Percentiles rank a stretch among this genome's conserved stretches.
Conservation (phyloP, 306 rosid species). For the Citrullus amarus region DNA sequence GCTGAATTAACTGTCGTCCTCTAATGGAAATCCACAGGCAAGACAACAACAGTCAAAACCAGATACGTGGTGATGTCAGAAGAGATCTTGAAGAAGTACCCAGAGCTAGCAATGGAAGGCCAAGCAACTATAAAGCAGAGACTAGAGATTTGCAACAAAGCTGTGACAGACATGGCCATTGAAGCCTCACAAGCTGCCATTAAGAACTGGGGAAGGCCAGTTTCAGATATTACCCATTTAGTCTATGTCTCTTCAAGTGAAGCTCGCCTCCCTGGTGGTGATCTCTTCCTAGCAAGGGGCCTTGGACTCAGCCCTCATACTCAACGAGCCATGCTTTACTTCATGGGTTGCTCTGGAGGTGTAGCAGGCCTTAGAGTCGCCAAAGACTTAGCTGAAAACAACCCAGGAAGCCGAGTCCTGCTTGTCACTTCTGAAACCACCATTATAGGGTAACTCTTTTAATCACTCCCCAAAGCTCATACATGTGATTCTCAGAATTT, state of each 20-base stretch:
- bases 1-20: not conserved
- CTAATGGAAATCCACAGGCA: constrained; percentile 39
- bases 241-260: constrained; percentile 91
- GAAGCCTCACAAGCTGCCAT: constrained; percentile 76
- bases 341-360: constrained; percentile 84
- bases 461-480: not conserved
- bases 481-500: not conserved
- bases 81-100: constrained; percentile 54
- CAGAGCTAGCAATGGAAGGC: constrained; percentile 67
- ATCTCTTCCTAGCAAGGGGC: constrained; percentile 62
- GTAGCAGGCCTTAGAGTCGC: constrained; percentile 83
- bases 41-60: constrained; percentile 84
- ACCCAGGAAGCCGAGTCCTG: constrained; percentile 69
- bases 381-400: constrained; percentile 85
- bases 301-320: constrained; percentile 53
- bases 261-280: constrained; percentile 86
- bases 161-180: constrained; percentile 84
- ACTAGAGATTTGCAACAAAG: constrained; percentile 70
- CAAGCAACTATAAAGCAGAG: constrained; percentile 59
- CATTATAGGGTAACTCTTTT: constrained; percentile 42
- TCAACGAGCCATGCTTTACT: constrained; percentile 58
- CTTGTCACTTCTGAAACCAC: constrained; percentile 87
- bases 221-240: constrained; percentile 69
- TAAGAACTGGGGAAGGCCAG: constrained; percentile 64
- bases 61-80: constrained; percentile 92